Percentiles rank a stretch among this genome's conserved stretches.
Evolutionary conservation across 495 filamentous ascomycete species (phyloP).

Genomic region (Rhypophila decipiens): DNA sequence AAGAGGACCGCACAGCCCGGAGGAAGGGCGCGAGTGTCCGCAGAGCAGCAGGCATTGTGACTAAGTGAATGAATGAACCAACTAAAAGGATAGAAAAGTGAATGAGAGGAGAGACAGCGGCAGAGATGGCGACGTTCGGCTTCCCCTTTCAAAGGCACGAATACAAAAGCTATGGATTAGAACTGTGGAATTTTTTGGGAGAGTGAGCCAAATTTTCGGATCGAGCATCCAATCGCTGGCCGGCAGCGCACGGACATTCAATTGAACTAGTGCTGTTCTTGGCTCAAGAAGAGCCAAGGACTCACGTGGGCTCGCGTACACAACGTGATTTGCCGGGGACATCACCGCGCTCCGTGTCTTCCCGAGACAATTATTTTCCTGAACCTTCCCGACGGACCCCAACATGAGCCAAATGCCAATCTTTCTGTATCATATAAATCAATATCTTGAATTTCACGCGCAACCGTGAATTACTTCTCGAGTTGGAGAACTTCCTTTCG

Average conservation of each 20-base stretch:
- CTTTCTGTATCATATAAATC: too few species aligned
- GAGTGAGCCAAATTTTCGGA: neutral
- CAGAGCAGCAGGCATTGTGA: slow-evolving; percentile 59
- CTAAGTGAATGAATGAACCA: slow-evolving; percentile 4
- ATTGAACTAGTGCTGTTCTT: neutral
- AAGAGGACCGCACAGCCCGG: slow-evolving; percentile 58
- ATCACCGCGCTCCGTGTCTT: too few species aligned
- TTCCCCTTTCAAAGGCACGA: neutral
- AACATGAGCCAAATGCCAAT: too few species aligned
- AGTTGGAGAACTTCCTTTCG: too few species aligned
- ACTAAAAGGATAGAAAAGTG: slow-evolving; percentile 19
- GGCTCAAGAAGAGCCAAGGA: neutral
- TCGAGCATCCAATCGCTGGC: neutral
- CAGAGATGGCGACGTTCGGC: slow-evolving; percentile 1
- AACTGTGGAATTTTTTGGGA: neutral
- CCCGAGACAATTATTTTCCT: too few species aligned
- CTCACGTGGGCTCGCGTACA: slow-evolving; percentile 3
- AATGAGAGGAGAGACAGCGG: slow-evolving; percentile 20
- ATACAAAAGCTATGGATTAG: neutral
- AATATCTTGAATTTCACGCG: too few species aligned
- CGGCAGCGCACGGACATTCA: neutral
- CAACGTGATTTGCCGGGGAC: too few species aligned
- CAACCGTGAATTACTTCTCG: too few species aligned
- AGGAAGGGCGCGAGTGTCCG: slow-evolving; percentile 63
- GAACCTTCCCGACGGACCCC: too few species aligned